A percentile compares a stretch with the other conserved stretches of the same genome.
Conservation (phyloP, 73 alveolate genomes). For the Urostyla sp. region DNA sequence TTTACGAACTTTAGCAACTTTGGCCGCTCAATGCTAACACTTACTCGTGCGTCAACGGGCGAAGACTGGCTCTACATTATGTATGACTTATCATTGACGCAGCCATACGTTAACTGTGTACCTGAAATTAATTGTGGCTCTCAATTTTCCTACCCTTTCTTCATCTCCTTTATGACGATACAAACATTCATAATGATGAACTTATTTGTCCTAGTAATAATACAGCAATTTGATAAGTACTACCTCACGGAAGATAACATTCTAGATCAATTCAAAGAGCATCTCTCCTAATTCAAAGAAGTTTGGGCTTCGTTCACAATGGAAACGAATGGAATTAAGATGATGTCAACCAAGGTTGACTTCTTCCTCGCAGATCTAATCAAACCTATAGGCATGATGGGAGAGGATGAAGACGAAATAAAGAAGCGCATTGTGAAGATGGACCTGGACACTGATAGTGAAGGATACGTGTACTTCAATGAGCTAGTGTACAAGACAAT, state of each 20-base stretch:
- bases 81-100: conserved; percentile 58
- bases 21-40: conserved; percentile 82
- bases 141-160: conserved; percentile 45
- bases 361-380: conserved; percentile 65
- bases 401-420: conserved; percentile 33
- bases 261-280: conserved; percentile 82
- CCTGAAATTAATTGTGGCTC: conserved; percentile 57
- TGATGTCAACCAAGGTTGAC: conserved; percentile 52
- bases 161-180: conserved; percentile 53
- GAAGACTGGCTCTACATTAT: conserved; percentile 93
- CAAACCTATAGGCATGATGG: conserved; percentile 74
- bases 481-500: conserved; percentile 77
- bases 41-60: conserved; percentile 95
- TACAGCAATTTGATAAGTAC: conserved; percentile 95
- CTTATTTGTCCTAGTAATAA: conserved; percentile 92
- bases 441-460: conserved; percentile 75
- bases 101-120: conserved; percentile 34
- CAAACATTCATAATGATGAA: conserved; percentile 91
- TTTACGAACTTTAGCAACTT: conserved; percentile 85
- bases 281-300: conserved; percentile 81
- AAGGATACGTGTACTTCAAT: conserved; percentile 84
- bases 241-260: conserved; percentile 93
- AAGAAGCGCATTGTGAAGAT: conserved; percentile 72
- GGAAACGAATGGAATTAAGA: conserved; percentile 69
- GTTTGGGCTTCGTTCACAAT: conserved; percentile 84